Base-by-base conservation (phyloP, 345 rosid genomes). In the Psidium guajava region DNA sequence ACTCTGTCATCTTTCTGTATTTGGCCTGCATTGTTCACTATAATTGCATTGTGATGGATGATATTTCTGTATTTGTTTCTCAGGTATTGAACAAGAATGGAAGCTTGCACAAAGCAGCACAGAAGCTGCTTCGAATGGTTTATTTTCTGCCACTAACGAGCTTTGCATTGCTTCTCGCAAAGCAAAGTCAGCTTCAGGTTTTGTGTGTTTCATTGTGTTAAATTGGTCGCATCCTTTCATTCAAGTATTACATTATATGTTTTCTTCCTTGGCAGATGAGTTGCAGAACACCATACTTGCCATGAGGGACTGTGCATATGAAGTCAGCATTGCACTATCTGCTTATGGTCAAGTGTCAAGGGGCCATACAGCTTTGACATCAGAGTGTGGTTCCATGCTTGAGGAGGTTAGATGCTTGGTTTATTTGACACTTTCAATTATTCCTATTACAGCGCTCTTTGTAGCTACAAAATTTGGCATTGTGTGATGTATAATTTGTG, bases 371-470 rank as follows among this genome's bases (percentile, higher is more conserved):
- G 98, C 97, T 88, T 93, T 96, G 91, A 96, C 99, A 88, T 91
- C 98, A 57, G 99, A 96, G 90, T 90, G 98, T 88, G 98, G 98
- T 87, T 94, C 96, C 87, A 95, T 96, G 99, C 98, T 96, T 82
- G 96, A 96, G 88, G 99, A 96, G 98, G 99, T 82, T 82, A 51
- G 24, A 82, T 52, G 83, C 83, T 44, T 49, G 24, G 55, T 36
- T 82, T 42, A 82, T 27, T 64, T 64, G 57, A 51, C 27, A 27
- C 83, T 54, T 82, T 3, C 42, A 82, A 24, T 52, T 50, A 5
- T 81, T n/a, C 25, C 52, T 50, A 50, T 50, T 50, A 75, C 82
- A 15, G 32, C 50, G 27, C 47, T 84, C 53, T 36, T 11, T 44
- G 55, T 24, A 7, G 50, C 69, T 54, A 24, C 25, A n/a, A 54